A percentile compares a stretch with the other conserved stretches of the same genome.
Conservation (phyloP, 768 basidiomycete genomes). For the Lentinula edodes region DNA sequence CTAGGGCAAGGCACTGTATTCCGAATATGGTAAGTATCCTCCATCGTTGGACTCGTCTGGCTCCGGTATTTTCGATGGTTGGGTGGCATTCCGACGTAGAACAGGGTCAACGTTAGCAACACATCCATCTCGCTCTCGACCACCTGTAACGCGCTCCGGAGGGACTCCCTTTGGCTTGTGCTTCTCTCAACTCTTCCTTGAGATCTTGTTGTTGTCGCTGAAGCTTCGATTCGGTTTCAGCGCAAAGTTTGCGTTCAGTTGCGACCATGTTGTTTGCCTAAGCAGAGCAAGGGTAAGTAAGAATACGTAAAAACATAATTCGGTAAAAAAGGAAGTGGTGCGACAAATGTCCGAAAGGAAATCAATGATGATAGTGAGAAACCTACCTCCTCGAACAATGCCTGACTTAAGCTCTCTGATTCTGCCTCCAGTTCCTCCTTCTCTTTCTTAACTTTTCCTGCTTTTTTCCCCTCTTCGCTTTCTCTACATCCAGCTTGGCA, state of each 20-base stretch:
- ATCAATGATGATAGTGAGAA: too few relatives aligned
- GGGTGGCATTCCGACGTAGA: background rate
- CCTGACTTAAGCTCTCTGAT: constrained; percentile 73
- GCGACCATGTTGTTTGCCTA: constrained; percentile 91
- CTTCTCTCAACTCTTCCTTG: constrained; percentile 54
- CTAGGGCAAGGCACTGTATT: background rate
- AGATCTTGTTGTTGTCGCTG: constrained; percentile 50
- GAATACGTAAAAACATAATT: too few relatives aligned
- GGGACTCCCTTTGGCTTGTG: constrained; percentile 44
- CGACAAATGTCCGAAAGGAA: too few relatives aligned
- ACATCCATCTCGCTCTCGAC: constrained; percentile 63
- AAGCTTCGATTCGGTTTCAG: constrained; percentile 62
- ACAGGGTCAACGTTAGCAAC: constrained; percentile 27
- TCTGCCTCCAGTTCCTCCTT: constrained; percentile 76
- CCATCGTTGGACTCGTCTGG: background rate
- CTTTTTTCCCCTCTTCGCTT: constrained; percentile 47
- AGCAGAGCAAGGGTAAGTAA: constrained; percentile 7
- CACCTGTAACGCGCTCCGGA: constrained; percentile 42
- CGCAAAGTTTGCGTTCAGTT: constrained; percentile 63
- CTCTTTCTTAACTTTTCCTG: too few relatives aligned
- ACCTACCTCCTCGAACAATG: constrained; percentile 75
- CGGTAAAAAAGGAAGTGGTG: too few relatives aligned
- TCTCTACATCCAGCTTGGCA: constrained; percentile 34
- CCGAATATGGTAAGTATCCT: background rate
- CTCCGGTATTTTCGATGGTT: background rate